phyloP scores from a whole-genome alignment of 108 stramenopile genomes.

The Aurantiochytrium sp. region DNA sequence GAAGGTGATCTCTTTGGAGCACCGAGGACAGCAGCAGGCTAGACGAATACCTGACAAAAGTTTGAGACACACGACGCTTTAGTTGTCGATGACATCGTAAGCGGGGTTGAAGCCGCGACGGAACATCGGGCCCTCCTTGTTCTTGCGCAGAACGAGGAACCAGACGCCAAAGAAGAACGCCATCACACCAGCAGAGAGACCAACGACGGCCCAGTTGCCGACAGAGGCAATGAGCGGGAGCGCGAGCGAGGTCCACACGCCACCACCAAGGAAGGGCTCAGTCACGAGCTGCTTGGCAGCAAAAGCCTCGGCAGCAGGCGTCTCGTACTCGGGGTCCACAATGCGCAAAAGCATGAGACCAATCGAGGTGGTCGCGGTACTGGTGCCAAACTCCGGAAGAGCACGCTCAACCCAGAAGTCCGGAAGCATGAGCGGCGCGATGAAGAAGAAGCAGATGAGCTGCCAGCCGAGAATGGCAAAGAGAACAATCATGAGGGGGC shows the following conservation, averaged over 20 bases:
- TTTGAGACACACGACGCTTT: too few species aligned
- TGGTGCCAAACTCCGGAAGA: not conserved
- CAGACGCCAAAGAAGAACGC: not conserved
- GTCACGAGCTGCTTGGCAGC: not conserved
- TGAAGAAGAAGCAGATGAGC: not conserved
- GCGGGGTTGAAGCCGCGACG: not conserved
- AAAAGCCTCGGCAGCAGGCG: not conserved
- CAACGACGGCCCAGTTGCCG: not conserved
- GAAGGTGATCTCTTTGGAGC: too few species aligned
- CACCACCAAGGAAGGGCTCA: constrained; percentile 1
- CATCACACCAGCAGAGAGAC: not conserved
- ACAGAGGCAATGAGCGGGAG: constrained; percentile 7
- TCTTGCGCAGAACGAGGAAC: not conserved
- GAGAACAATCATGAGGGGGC: not conserved
- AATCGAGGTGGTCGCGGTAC: not conserved
- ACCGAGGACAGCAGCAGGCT: too few species aligned
- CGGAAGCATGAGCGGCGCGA: constrained; percentile 9
- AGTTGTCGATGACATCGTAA: too few species aligned
- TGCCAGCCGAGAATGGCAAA: not conserved
- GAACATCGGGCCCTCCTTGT: constrained; percentile 4
- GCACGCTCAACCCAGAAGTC: constrained; percentile 11
- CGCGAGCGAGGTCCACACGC: constrained; percentile 2
- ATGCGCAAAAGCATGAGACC: constrained; percentile 12
- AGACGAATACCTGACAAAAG: too few species aligned
- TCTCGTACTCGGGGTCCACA: not conserved